Base-by-base conservation (phyloP, 768 basidiomycete genomes). In the Tephrocybe sp. region DNA sequence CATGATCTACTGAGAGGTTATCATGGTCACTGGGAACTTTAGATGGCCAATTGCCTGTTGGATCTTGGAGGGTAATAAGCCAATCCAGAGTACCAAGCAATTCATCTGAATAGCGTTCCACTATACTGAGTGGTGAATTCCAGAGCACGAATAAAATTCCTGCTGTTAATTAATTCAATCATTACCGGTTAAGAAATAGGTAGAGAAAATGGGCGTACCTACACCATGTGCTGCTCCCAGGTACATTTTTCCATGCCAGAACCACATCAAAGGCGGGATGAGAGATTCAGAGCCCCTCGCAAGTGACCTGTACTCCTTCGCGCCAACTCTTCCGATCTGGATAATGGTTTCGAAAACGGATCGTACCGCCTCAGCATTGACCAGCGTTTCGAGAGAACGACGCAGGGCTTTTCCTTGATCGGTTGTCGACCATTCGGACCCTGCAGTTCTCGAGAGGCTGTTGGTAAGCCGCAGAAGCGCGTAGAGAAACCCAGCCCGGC, bases 201-300 rank as follows among this genome's bases (percentile, higher is more conserved):
- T 17, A 42, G 17, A 1, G 10, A 5, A 5, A 14, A 36, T 12
- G 7, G 4, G 66, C 79, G 40, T 50, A 78, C 82, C 77, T 47
- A 82, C 69, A n/a, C 82, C 82, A 66, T 84, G 82, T 3, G 80
- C 80, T 13, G 68, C 80, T 33, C 82, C 81, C 1, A 83, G 63
- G 57, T 83, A 83, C 19, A 75, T 65, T 54, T 73, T 80, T n/a
- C 71, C 66, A 55, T 80, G 75, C 82, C 82, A 84, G 9, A 63
- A 65, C 82, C 81, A 83, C 79, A 83, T 83, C 23, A 83, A 62
- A 1, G 76, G 70, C 0, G 79, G 78, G 4, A 54, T 13, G 8
- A n/a, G 20, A 2, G 4, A 13, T 20, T 59, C 54, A 19, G 48
- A 48, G 3, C 51, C 52, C 10, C 58, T 58, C 19, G 72, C 52